Conservation (phyloP, 257 asterid genomes). For the Henckelia pumila region DNA sequence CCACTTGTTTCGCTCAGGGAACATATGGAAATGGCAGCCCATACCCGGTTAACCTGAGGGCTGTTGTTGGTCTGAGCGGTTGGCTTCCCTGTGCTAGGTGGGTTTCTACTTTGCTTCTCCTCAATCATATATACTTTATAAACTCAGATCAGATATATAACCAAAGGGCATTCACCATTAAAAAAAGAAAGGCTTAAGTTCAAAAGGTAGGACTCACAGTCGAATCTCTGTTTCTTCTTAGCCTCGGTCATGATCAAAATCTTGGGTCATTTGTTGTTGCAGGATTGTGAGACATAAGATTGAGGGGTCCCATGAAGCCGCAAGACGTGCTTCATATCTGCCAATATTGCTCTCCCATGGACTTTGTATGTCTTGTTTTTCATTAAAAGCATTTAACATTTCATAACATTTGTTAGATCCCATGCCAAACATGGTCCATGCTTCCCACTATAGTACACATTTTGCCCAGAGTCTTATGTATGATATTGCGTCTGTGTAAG, state of each 20-base stretch:
- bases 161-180: background rate
- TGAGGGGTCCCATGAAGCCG: conserved; percentile 80
- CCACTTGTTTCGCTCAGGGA: conserved; percentile 83
- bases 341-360: conserved; percentile 94
- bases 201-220: background rate
- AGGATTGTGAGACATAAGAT: conserved; percentile 70
- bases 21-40: conserved; percentile 78
- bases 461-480: background rate
- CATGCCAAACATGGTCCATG: background rate
- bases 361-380: conserved; percentile 47
- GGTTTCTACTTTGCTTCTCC: conserved; percentile 16
- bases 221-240: background rate
- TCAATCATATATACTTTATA: background rate
- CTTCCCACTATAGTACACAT: background rate
- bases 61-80: conserved; percentile 83
- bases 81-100: conserved; percentile 99
- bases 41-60: conserved; percentile 68
- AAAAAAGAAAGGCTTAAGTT: background rate
- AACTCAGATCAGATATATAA: background rate
- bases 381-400: background rate
- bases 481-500: background rate
- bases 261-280: conserved; percentile 27
- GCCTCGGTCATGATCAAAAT: conserved; percentile 9
- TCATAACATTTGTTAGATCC: background rate
- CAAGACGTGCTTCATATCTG: conserved; percentile 85